These are phyloP conservation scores for Gnetum montanum DNA, from an alignment of 75 land plant genomes.

Conservation along the genomic window DNA sequence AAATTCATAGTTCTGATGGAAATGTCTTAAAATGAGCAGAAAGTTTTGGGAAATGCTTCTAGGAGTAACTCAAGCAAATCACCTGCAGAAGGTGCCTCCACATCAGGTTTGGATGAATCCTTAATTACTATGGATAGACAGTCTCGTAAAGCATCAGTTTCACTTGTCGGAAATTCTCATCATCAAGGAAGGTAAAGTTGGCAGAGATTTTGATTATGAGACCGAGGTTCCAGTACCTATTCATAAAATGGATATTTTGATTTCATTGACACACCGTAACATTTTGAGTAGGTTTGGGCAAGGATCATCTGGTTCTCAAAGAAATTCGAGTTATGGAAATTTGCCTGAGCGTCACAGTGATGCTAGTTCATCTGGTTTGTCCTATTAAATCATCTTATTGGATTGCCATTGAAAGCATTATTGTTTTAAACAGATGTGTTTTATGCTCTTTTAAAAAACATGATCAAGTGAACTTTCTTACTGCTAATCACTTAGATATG, in stretches of 20 bases:
- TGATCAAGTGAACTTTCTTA: too few relatives aligned
- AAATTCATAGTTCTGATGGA: too few relatives aligned
- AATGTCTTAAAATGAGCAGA: too few relatives aligned
- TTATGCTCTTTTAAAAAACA: too few relatives aligned
- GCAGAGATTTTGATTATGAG: background rate
- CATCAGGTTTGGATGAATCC: slow-evolving; percentile 22
- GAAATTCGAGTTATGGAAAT: slow-evolving; percentile 6
- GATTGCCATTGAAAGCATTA: too few relatives aligned
- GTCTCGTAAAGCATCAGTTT: slow-evolving; percentile 36
- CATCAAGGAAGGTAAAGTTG: slow-evolving; percentile 43
- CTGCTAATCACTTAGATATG: slow-evolving; percentile 5
- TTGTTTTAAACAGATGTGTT: too few relatives aligned
- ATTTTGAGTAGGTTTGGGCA: too few relatives aligned
- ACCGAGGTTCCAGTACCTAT: too few relatives aligned
- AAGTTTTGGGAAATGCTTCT: background rate
- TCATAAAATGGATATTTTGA: too few relatives aligned
- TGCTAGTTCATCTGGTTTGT: slow-evolving; percentile 5
- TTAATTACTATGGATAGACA: slow-evolving; percentile 28
- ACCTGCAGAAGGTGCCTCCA: slow-evolving; percentile 18
- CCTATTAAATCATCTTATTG: too few relatives aligned
- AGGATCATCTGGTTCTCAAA: slow-evolving; percentile 4
- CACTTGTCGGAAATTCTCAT: slow-evolving; percentile 53
- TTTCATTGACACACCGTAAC: too few relatives aligned
- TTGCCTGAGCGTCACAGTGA: background rate
- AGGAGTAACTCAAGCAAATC: slow-evolving; percentile 33